phyloP scores from a whole-genome alignment of 1,284 basidiomycete species.

The Wallemia hederae region DNA sequence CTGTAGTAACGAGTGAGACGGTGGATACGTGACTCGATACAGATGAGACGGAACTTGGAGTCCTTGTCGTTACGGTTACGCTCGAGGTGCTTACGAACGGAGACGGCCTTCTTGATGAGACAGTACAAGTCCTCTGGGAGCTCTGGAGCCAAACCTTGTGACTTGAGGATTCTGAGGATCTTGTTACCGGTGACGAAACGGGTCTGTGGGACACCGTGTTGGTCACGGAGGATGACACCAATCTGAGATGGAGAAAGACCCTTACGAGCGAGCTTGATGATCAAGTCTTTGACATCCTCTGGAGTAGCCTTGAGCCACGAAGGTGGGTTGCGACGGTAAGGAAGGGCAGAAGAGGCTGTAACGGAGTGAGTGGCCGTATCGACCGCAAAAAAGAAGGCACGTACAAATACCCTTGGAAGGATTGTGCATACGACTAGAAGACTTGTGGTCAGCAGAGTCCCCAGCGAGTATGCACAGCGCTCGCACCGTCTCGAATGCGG shows the following conservation, averaged over 20 bases:
- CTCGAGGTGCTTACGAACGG: slow-evolving; percentile 95
- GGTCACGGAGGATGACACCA: slow-evolving; percentile 91
- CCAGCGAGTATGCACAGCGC: neutral
- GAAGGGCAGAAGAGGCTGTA: slow-evolving; percentile 85
- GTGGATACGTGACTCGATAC: slow-evolving; percentile 98
- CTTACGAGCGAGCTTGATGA: slow-evolving; percentile 90
- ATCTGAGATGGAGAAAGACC: slow-evolving; percentile 94
- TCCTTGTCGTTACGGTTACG: slow-evolving; percentile 94
- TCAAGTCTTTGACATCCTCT: slow-evolving; percentile 84
- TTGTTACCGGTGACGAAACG: slow-evolving; percentile 98
- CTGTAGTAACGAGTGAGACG: slow-evolving; percentile 88
- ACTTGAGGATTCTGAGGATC: slow-evolving; percentile 93
- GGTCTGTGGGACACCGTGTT: slow-evolving; percentile 82
- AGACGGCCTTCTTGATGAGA: slow-evolving; percentile 98
- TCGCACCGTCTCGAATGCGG: neutral
- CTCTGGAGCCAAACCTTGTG: slow-evolving; percentile 70
- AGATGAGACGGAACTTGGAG: slow-evolving; percentile 89
- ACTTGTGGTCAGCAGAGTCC: slow-evolving; percentile 1
- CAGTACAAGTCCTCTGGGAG: slow-evolving; percentile 99
- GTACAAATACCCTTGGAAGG: slow-evolving; percentile 90
- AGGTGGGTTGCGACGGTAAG: slow-evolving; percentile 81
- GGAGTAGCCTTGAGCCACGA: slow-evolving; percentile 90
- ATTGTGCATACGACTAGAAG: slow-evolving; percentile 66
- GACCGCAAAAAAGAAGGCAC: slow-evolving; percentile 14
- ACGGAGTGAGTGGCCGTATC: slow-evolving; percentile 1